Evolutionary conservation across 2,329 filamentous ascomycete species (phyloP).

Genomic region (Raffaelea ambrosiae): DNA sequence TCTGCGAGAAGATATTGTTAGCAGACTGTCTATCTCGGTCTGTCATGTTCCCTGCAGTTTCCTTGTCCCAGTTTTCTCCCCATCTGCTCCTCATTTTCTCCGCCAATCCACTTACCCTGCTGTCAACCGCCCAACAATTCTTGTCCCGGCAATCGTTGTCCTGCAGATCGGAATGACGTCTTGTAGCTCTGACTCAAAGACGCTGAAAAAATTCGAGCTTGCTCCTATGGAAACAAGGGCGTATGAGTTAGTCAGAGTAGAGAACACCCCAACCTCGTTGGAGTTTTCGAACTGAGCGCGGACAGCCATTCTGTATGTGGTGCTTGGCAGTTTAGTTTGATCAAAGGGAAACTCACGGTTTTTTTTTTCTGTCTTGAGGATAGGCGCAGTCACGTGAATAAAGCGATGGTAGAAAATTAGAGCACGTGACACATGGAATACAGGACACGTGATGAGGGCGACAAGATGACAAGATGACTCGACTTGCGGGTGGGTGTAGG

Average conservation of each 20-base stretch:
- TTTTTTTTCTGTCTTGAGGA: too few species aligned
- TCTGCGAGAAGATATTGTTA: conserved; percentile 29
- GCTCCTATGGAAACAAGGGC: conserved; percentile 89
- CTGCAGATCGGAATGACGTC: conserved; percentile 96
- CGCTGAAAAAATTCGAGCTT: conserved; percentile 98
- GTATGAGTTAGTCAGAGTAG: conserved; percentile 95
- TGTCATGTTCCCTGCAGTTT: too few species aligned
- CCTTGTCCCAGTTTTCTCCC: background rate
- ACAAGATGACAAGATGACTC: too few species aligned
- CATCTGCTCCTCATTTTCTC: background rate
- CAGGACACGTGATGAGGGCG: too few species aligned
- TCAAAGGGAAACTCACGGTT: too few species aligned
- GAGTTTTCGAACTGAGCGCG: conserved; percentile 80
- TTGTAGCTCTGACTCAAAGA: conserved; percentile 96
- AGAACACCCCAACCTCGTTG: conserved; percentile 94
- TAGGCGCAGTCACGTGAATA: too few species aligned
- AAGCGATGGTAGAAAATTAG: too few species aligned
- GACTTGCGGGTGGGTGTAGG: too few species aligned
- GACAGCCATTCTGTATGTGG: conserved; percentile 48
- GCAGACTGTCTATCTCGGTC: background rate
- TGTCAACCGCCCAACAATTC: conserved; percentile 92
- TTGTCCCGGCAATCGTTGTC: conserved; percentile 90
- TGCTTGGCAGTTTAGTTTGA: too few species aligned
- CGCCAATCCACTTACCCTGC: conserved; percentile 53
- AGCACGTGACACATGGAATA: too few species aligned